These are phyloP conservation scores for Millerago galiae DNA, from an alignment of 805 yeast species.

Conservation along the genomic window DNA sequence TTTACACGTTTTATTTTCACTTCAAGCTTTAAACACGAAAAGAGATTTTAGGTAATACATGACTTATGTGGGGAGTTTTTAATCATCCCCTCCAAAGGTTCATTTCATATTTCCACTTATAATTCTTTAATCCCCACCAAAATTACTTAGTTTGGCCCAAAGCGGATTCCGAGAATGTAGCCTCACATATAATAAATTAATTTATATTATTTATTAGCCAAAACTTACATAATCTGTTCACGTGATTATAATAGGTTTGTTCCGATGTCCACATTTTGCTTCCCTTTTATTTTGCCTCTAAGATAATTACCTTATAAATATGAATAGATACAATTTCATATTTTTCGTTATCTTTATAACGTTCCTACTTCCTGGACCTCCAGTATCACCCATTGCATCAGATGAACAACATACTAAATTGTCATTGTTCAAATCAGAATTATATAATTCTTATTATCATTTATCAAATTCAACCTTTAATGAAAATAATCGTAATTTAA, in stretches of 20 bases:
- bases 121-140: neutral
- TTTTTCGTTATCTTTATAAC: conserved; percentile 22
- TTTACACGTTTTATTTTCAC: too few relatives aligned
- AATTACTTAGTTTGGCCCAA: neutral
- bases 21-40: too few relatives aligned
- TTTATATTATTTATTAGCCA: too few relatives aligned
- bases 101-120: too few relatives aligned
- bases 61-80: neutral
- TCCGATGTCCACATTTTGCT: too few relatives aligned
- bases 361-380: conserved; percentile 36
- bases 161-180: too few relatives aligned
- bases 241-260: too few relatives aligned
- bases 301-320: neutral
- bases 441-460: conserved; percentile 25
- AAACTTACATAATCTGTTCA: too few relatives aligned
- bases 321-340: conserved; percentile 21
- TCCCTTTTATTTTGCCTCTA: neutral
- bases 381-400: conserved; percentile 25
- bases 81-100: neutral
- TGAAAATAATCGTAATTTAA: conserved; percentile 60
- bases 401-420: conserved; percentile 33
- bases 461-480: conserved; percentile 38
- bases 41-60: too few relatives aligned
- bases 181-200: too few relatives aligned
- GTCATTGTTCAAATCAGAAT: conserved; percentile 31